Evolutionary conservation across 1,284 basidiomycete genomes (phyloP), one percentile per base, ranked within the genome.

Genomic region (Cutaneotrichosporon sp.): DNA sequence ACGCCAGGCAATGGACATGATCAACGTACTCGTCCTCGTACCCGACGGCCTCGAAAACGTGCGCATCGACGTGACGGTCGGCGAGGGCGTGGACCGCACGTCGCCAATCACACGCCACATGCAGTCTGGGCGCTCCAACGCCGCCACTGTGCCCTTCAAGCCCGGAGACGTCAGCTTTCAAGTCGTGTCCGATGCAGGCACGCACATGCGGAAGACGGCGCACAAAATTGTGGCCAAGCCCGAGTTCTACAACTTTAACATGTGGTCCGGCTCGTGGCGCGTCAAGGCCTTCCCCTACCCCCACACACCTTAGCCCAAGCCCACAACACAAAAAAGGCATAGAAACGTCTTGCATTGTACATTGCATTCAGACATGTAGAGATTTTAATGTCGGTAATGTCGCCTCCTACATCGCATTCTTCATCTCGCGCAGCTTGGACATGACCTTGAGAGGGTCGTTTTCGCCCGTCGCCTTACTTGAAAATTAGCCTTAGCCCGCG

Each of bases 351-450:
- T 36, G 44, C 8, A 44, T 13, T 30, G 26, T 30, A 18, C 14
- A 23, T n/a, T 22, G 30, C 23, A 14, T 2, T 4, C 21, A 8
- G 21, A 9, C 18, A 22, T 4, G 14, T 33, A 46, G 33, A 37
- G 20, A 44, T 22, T 44, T 18, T 17, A 34, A 18, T 35, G 33
- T 26, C 23, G 12, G 23, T 12, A 21, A 8, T 37, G 36, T 10
- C 26, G 41, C 9, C 21, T 44, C 17, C 42, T 54, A 70, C 75
- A 83, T 88, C 56, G 80, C 80, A 72, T 96, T 96, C 82, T 97
- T 97, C 79, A 84, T 78, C 51, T 85, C 82, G 48, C 92, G 78
- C 46, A 97, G 76, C 49, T 79, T 79, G 56, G 81, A 80, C 83
- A 96, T 91, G 37, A 88, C 78, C 8, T 76, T 77, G 46, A 80